Percentiles rank a stretch among this genome's conserved stretches.
phyloP scores from a whole-genome alignment of 441 rosid genomes.

The Eutrema salsugineum region DNA sequence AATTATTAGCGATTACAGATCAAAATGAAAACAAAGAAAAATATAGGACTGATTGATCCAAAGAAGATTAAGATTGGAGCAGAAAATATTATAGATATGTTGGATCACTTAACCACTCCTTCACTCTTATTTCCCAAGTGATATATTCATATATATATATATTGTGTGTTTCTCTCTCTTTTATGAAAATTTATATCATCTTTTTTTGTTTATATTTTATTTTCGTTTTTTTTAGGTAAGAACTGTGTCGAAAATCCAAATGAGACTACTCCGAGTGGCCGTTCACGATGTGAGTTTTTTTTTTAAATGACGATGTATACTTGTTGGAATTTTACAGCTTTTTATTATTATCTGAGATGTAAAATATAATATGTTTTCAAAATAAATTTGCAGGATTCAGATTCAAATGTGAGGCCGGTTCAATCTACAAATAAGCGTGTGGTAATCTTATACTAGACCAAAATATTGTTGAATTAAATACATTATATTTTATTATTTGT shows the following conservation, averaged over 20 bases:
- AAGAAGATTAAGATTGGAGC: conserved; percentile 45
- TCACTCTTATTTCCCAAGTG: neutral
- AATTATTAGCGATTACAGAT: conserved; percentile 28
- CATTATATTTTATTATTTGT: neutral
- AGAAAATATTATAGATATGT: conserved; percentile 65
- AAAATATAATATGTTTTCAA: neutral
- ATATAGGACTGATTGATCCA: conserved; percentile 50
- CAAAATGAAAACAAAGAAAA: conserved; percentile 28
- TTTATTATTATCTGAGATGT: neutral
- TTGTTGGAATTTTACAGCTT: neutral
- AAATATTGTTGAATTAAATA: neutral
- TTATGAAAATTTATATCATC: neutral
- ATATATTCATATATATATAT: no score
- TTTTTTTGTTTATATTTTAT: neutral
- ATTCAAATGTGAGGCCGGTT: conserved; percentile 66
- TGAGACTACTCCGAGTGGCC: conserved; percentile 22
- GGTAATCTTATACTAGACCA: conserved; percentile 45
- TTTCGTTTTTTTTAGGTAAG: conserved; percentile 6
- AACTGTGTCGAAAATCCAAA: conserved; percentile 17
- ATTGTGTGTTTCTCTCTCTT: neutral
- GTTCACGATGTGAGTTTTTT: conserved; percentile 27
- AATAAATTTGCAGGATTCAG: conserved; percentile 41
- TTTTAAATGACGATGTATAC: neutral
- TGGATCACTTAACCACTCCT: conserved; percentile 83
- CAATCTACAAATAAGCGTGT: conserved; percentile 45